Percentiles rank a stretch among this genome's conserved stretches.
phyloP scores from a whole-genome alignment of 1,284 basidiomycete genomes.

The Cerrena zonata region DNA sequence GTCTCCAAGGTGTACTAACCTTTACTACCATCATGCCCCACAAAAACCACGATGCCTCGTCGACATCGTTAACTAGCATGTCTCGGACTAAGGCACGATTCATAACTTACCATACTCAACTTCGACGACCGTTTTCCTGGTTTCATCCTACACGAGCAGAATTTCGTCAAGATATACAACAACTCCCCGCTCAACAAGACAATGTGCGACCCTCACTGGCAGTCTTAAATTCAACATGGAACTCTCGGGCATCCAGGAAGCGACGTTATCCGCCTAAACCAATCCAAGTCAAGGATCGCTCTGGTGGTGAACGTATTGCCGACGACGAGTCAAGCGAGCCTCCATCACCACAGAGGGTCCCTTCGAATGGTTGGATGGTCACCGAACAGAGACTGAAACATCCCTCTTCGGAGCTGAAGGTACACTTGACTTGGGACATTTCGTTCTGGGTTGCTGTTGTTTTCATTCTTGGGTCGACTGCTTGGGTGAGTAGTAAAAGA shows the following conservation, averaged over 20 bases:
- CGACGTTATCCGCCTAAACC: conserved; percentile 14
- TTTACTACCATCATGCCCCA: too few species aligned
- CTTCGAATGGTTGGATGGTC: conserved; percentile 8
- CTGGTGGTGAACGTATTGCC: not conserved
- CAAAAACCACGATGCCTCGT: too few species aligned
- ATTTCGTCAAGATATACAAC: conserved; percentile 6
- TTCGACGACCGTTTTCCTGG: conserved; percentile 16
- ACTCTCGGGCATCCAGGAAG: conserved; percentile 18
- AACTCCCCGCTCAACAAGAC: not conserved
- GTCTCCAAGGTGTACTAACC: too few species aligned
- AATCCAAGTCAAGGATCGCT: conserved; percentile 10
- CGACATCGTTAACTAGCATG: too few species aligned
- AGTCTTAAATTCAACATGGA: conserved; percentile 9
- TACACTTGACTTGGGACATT: conserved; percentile 21
- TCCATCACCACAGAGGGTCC: not conserved
- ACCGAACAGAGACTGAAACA: conserved; percentile 18
- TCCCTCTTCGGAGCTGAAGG: conserved; percentile 16
- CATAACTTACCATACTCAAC: not conserved
- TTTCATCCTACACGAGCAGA: conserved; percentile 19
- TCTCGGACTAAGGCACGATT: conserved; percentile 6
- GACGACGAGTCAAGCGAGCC: not conserved
- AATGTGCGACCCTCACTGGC: not conserved
- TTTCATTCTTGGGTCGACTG: conserved; percentile 28
- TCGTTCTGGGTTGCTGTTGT: conserved; percentile 28
- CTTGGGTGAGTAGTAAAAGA: conserved; percentile 23